phyloP scores from a whole-genome alignment of 495 filamentous ascomycete species.

The Aeminium ludgeri region DNA sequence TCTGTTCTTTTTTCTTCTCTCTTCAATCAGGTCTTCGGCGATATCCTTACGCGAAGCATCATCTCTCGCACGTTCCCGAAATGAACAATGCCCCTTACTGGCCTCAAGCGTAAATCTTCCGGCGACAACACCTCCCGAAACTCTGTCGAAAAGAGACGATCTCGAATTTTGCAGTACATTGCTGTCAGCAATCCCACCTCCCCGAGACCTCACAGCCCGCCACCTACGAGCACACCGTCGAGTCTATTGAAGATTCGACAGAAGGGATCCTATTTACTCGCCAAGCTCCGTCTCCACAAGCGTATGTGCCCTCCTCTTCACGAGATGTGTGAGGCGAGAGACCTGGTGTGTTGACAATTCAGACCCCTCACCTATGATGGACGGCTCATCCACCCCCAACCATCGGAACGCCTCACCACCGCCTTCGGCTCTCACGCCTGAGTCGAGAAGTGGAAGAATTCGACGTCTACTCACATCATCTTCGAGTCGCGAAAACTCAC shows the following conservation, averaged over 20 bases:
- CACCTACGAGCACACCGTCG: not conserved
- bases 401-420: constrained; percentile 6
- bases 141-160: constrained; percentile 4
- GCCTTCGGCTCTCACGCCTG: not conserved
- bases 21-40: not conserved
- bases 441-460: not conserved
- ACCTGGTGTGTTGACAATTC: not conserved
- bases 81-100: constrained; percentile 8
- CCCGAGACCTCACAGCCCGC: not conserved
- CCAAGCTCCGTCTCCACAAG: constrained; percentile 1
- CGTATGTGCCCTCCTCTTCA: not conserved
- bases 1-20: not conserved
- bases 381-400: constrained; percentile 3
- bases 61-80: not conserved
- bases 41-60: not conserved
- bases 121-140: not conserved
- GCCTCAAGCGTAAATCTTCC: constrained; percentile 9
- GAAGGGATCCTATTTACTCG: constrained; percentile 2
- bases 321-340: not conserved
- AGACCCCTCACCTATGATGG: constrained; percentile 1
- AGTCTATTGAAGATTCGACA: not conserved
- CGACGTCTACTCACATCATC: constrained; percentile 1
- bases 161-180: constrained; percentile 1
- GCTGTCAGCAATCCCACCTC: not conserved
- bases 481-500: not conserved